phyloP scores from a whole-genome alignment of 1,284 basidiomycete species.

The Cerioporus squamosus region DNA sequence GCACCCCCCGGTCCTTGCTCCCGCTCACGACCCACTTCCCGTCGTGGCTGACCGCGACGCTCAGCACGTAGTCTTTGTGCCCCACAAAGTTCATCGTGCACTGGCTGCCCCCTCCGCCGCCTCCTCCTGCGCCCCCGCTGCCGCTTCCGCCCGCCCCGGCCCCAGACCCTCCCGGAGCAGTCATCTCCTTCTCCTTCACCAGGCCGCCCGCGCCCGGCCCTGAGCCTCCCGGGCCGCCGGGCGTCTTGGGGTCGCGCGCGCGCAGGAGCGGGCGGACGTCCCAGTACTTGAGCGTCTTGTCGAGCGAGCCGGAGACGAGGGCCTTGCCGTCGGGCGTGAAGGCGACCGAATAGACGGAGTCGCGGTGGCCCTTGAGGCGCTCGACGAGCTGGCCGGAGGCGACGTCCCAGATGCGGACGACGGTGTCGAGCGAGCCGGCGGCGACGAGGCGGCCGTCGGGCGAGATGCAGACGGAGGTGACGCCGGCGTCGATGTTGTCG shows the following conservation, averaged over 20 bases:
- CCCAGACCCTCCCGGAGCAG: too few species aligned
- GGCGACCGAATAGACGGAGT: constrained; percentile 78
- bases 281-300: constrained; percentile 80
- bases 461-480: constrained; percentile 68
- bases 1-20: constrained; percentile 79
- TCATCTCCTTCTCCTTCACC: neutral
- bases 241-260: constrained; percentile 6
- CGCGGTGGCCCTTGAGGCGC: constrained; percentile 72
- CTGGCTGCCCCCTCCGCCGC: constrained; percentile 44
- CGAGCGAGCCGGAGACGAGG: constrained; percentile 72
- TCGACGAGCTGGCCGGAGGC: constrained; percentile 69
- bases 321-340: constrained; percentile 76
- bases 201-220: constrained; percentile 9
- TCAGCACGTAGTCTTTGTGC: constrained; percentile 73
- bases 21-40: constrained; percentile 80
- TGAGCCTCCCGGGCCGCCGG: constrained; percentile 17
- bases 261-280: constrained; percentile 49
- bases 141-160: neutral
- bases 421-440: constrained; percentile 74
- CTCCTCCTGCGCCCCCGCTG: constrained; percentile 25
- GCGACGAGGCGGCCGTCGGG: constrained; percentile 73
- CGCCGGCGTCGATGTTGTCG: constrained; percentile 62
- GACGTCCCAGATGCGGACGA: constrained; percentile 78
- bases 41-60: constrained; percentile 71
- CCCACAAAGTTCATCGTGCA: constrained; percentile 71